Evolutionary conservation across 108 stramenopile species (phyloP), one percentile per base, ranked within the genome.

Genomic region (Thalassiosira profunda): DNA sequence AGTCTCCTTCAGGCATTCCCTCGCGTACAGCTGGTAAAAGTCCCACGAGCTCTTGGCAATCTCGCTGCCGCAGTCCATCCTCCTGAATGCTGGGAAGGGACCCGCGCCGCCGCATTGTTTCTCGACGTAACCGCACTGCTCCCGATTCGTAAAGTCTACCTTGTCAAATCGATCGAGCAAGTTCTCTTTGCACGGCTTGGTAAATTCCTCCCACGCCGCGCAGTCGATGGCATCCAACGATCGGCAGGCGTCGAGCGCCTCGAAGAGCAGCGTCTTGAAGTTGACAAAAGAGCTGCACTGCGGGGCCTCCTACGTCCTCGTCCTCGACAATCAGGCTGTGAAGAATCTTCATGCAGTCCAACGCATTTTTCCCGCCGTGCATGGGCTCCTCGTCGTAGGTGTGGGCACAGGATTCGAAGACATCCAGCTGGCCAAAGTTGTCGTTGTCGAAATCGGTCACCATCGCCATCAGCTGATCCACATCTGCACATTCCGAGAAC

Each of bases 171-270:
- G 62, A 30, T 48, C 45, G n/a, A 82, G 61, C 23, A 96, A 14
- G 55, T 85, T 94, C 18, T 42, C 46, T 68, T 93, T 79, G 81
- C 96, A 96, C 4, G 80, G 85, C 6, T 62, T 61, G 51, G 83
- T 86, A 61, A 91, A 96, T 55, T 94, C 96, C 24, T 72, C 74
- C 93, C 91, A 94, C 2, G 93, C 84, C 67, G 82, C 90, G 45
- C 96, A 96, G 62, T 96, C 96, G 63, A 96, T 93, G 34, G 80
- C 82, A 80, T 96, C 96, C 28, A 96, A 79, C 17, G 93, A 81
- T 43, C 74, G 61, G 76, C 96, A 96, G 4, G 90, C 96, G 73
- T 96, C 96, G 7, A 92, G 67, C 4, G 90, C 76, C 68, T 96
- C 96, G 38, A 80, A 90, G n/a, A 96, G 44, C 11, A 96, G 54